Conservation (phyloP, 1,139 yeast genomes). For the Sugiyamaella neomexicana region DNA sequence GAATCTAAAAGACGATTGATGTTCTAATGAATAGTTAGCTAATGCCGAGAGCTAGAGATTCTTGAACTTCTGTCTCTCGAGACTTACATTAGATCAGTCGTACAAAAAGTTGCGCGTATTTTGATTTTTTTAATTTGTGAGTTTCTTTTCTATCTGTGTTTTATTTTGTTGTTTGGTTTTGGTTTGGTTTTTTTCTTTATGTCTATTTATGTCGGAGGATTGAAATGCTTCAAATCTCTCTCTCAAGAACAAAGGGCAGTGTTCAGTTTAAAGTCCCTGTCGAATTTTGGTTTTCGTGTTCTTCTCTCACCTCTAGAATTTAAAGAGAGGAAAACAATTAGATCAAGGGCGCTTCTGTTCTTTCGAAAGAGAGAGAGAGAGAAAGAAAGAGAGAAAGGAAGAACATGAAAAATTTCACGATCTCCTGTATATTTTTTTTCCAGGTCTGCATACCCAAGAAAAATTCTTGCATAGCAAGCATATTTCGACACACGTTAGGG, state of each 20-base stretch:
- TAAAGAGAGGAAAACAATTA: constrained; percentile 4
- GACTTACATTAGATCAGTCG: neutral
- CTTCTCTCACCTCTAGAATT: neutral
- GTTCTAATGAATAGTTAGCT: constrained; percentile 1
- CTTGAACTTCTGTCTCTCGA: neutral
- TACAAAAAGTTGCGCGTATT: neutral
- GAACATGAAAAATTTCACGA: constrained; percentile 13
- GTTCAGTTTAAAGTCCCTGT: neutral
- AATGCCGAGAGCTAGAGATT: neutral
- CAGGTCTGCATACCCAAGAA: constrained; percentile 11
- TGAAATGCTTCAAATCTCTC: constrained; percentile 11
- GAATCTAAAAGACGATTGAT: neutral
- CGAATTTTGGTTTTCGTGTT: constrained; percentile 2
- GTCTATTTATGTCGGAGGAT: neutral
- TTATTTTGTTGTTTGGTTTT: neutral
- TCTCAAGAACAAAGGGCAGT: constrained; percentile 16
- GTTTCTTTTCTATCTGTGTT: neutral
- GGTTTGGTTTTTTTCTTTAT: neutral
- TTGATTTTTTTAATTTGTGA: neutral
- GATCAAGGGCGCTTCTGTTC: constrained; percentile 1
- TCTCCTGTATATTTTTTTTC: constrained; percentile 14
- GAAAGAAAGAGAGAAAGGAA: constrained; percentile 14
- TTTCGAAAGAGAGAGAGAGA: constrained; percentile 14
- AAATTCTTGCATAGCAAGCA: constrained; percentile 15
- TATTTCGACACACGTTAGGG: constrained; percentile 6